Conservation (phyloP, 768 basidiomycete species). For the Termitomyces sp. region DNA sequence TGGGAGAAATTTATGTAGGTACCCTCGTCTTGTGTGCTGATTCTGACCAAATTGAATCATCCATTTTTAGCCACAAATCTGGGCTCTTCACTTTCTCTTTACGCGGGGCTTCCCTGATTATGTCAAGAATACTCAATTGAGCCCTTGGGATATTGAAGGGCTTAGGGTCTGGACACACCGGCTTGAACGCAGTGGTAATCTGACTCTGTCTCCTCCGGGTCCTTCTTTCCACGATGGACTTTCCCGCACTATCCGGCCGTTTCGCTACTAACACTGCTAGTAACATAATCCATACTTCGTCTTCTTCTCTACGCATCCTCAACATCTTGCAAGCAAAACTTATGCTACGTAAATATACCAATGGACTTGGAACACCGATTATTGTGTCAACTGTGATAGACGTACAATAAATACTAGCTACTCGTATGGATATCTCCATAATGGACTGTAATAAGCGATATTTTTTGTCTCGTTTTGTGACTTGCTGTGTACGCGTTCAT, state of each 20-base stretch:
- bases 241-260: not conserved
- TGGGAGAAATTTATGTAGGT: not conserved
- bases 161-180: not conserved
- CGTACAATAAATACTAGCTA: not conserved
- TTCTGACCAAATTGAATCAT: not conserved
- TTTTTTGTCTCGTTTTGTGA: not conserved
- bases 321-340: not conserved
- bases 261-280: too few relatives aligned
- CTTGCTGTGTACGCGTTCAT: too few relatives aligned
- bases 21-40: too few relatives aligned
- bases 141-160: not conserved
- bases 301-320: not conserved
- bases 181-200: not conserved
- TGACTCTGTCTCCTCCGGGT: not conserved
- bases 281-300: not conserved
- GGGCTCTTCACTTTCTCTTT: conserved; percentile 1
- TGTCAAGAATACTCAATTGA: not conserved
- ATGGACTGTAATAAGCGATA: not conserved
- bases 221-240: not conserved
- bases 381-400: not conserved
- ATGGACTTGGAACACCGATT: not conserved
- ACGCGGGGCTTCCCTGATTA: not conserved
- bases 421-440: not conserved
- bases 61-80: not conserved
- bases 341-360: too few relatives aligned